Base-by-base conservation (phyloP, 2,329 filamentous ascomycete genomes). In the Sclerotinia nivalis region DNA sequence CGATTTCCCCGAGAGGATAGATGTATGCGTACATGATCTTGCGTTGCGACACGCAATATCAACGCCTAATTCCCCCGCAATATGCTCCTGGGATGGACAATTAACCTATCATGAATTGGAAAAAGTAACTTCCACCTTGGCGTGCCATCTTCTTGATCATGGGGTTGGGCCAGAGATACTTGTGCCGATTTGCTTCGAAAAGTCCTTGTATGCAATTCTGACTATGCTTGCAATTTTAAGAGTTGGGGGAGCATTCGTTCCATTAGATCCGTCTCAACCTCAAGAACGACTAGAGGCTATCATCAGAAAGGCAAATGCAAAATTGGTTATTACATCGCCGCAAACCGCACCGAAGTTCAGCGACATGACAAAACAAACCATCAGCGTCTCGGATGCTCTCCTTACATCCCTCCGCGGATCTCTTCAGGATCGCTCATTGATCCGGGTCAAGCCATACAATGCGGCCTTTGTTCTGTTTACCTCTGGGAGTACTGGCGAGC, bases 401-500 rank as follows among this genome's bases (percentile, higher is more conserved):
- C 6, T 66, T 9, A 18, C 6, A 18, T 66, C n/a, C 9, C 52
- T 55, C 15, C 15, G 31, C 4, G 20, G n/a, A 9, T 45, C 59
- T 31, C 60, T 54, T 66, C 25, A 49, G 18, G 65, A 59, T 37
- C 65, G 52, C 9, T 34, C 34, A n/a, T 22, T 34, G 40, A 25
- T 66, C 10, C 49, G 31, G 20, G 34, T 59, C 34, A 50, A 43
- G 49, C 34, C 52, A 40, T 61, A 60, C n/a, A 47, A 65, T 58
- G 55, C 64, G 10, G 68, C 68, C 4, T 62, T 43, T 20, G 68
- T 74, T 2, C 54, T 74, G 18, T 74, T 72, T 55, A 73, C 73
- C 15, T 75, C 79, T 8, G 73, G 81, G 31, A 81, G 79, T 49
- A 75, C 75, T 8, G 74, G 74, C 9, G 69, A 47, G 25, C 75